phyloP scores from a whole-genome alignment of 306 rosid species.

The Vicia faba region DNA sequence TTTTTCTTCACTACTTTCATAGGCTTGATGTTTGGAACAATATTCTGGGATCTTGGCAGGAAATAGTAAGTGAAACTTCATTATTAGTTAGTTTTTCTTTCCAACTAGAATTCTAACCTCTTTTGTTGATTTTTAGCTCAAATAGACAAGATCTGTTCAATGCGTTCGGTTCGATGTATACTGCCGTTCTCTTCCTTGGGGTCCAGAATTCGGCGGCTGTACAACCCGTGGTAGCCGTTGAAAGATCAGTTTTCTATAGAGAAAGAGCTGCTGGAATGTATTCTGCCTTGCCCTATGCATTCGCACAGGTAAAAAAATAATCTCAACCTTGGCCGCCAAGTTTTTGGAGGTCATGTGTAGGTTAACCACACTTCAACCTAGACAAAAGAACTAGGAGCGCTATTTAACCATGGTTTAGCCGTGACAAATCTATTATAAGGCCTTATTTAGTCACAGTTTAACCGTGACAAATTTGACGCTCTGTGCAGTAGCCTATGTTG shows the following conservation, averaged over 20 bases:
- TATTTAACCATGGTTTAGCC: too few species aligned
- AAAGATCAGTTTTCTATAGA: slow-evolving; percentile 61
- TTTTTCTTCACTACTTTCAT: slow-evolving; percentile 47
- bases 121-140: slow-evolving; percentile 25
- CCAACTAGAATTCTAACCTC: slow-evolving; percentile 16
- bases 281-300: slow-evolving; percentile 66
- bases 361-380: too few species aligned
- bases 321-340: too few species aligned
- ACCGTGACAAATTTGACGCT: too few species aligned
- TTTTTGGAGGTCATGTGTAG: too few species aligned
- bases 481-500: too few species aligned
- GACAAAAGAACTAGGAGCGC: too few species aligned
- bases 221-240: slow-evolving; percentile 61
- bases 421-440: too few species aligned
- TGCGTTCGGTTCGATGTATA: slow-evolving; percentile 58
- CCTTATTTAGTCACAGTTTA: too few species aligned
- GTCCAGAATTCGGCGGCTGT: slow-evolving; percentile 50
- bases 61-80: slow-evolving; percentile 41
- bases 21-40: slow-evolving; percentile 50
- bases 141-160: slow-evolving; percentile 47
- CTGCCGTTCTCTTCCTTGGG: slow-evolving; percentile 60
- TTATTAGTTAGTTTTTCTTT: not conserved
- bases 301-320: slow-evolving; percentile 51
- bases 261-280: slow-evolving; percentile 71
- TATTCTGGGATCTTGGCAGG: slow-evolving; percentile 51